Evolutionary conservation across 2,329 filamentous ascomycete species (phyloP).

Genomic region (Chrysoporthe cubensis): DNA sequence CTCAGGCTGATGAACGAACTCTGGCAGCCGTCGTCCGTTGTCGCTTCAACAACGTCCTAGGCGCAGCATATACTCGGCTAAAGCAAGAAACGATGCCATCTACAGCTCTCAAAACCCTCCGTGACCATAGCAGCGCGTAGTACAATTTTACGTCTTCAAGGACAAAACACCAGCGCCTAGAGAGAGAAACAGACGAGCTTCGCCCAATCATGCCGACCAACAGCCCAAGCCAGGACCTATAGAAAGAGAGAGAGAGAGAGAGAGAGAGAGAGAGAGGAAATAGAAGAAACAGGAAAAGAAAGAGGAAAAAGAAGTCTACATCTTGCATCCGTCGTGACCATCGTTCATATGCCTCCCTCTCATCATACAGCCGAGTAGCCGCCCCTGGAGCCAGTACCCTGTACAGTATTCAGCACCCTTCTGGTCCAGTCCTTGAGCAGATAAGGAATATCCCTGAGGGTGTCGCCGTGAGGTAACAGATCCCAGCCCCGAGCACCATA

Average conservation of each 20-base stretch:
- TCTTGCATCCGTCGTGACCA: background rate
- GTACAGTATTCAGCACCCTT: constrained; percentile 79
- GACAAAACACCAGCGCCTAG: constrained; percentile 15
- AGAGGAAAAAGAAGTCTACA: background rate
- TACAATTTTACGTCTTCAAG: constrained; percentile 7
- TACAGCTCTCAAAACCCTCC: background rate
- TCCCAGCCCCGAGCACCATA: constrained; percentile 97
- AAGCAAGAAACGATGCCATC: no score
- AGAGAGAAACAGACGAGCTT: constrained; percentile 12
- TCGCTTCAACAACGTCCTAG: no score
- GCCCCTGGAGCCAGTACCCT: constrained; percentile 81
- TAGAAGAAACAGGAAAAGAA: background rate
- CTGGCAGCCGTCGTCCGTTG: no score
- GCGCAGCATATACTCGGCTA: no score
- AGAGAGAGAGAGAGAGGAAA: background rate
- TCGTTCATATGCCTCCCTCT: background rate
- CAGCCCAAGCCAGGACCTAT: constrained; percentile 1
- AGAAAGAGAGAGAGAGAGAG: background rate
- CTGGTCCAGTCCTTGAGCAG: constrained; percentile 86
- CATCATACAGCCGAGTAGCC: constrained; percentile 88
- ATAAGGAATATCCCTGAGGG: constrained; percentile 89
- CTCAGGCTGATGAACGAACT: no score
- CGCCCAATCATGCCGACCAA: constrained; percentile 21
- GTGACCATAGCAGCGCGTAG: background rate
- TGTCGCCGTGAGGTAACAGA: constrained; percentile 87